Conservation (phyloP, 441 rosid species). For the Dalechampia spathulata region DNA sequence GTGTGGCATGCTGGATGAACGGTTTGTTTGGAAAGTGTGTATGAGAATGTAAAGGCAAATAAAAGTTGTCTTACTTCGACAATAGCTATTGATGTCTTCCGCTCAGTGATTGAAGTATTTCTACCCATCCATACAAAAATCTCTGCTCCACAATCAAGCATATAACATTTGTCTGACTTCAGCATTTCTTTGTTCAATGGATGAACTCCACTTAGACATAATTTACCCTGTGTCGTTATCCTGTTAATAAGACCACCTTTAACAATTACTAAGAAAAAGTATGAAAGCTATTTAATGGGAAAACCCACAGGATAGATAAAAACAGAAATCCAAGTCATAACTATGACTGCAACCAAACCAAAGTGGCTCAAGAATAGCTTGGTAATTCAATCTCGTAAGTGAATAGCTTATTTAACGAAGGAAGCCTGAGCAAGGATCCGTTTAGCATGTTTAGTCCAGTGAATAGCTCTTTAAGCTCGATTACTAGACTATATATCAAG, state of each 20-base stretch:
- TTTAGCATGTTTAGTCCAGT: no score
- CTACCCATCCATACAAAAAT: constrained; percentile 93
- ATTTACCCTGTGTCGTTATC: constrained; percentile 41
- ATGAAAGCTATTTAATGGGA: neutral
- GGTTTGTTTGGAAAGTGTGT: neutral
- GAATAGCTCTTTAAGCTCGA: no score
- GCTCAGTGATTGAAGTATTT: constrained; percentile 53
- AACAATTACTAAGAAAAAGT: constrained; percentile 8
- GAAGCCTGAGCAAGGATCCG: no score
- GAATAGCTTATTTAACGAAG: no score
- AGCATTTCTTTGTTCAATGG: constrained; percentile 58
- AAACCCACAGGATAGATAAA: neutral
- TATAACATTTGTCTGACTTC: constrained; percentile 62
- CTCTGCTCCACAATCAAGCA: constrained; percentile 68
- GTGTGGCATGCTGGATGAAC: neutral
- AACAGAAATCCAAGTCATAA: constrained; percentile 6
- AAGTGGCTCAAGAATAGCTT: no score
- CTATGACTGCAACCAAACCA: no score
- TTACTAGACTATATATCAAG: no score
- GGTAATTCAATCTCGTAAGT: no score
- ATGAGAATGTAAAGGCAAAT: constrained; percentile 5
- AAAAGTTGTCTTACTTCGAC: constrained; percentile 50
- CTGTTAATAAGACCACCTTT: constrained; percentile 25
- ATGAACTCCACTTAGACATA: constrained; percentile 39
- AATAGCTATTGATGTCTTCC: constrained; percentile 67